Base-by-base conservation (phyloP, 2,329 filamentous ascomycete species). In the Parascedosporium putredinis region DNA sequence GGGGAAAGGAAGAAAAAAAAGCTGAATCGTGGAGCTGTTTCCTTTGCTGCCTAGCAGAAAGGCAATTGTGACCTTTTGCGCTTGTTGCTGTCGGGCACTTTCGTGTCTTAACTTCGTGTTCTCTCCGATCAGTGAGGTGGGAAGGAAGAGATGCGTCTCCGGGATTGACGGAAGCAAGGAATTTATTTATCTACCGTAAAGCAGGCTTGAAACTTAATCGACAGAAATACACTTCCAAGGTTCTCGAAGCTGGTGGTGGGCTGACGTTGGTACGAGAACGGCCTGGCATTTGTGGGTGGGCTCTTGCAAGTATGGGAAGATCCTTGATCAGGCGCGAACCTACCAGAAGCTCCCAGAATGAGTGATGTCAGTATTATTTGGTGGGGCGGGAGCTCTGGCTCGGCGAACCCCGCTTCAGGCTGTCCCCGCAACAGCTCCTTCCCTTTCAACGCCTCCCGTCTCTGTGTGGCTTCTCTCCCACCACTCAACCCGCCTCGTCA, bases 291-390 rank as follows among this genome's bases (percentile, higher is more conserved):
- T 27, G 25, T 47, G 53, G 56, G 59, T 55, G 57, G 43, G 46
- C 53, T 57, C 57, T 54, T 52, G 53, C 56, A 52, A 52, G 54
- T 52, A 55, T 53, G 59, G 55, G 61, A 64, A 61, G 54, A 50
- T 54, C 53, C 56, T 52, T 56, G 46, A 48, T 22, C 20, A 33
- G 46, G 46, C 33, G 46, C 55, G 61, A 63, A 64, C 46, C 59
- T 58, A 54, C 60, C 50, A 54, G 57, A 58, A 59, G 52, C 50
- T 51, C 29, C 54, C 55, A 33, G 55, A 52, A 55, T 36, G 46
- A 50, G 54, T 57, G 55, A 58, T 55, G 56, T 59, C 55, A 58
- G 50, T 57, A 47, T 55, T 25, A 10, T 40, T 44, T 50, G 49
- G 53, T 52, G 54, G 45, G 53, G 52, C 45, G 25, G 14, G 12